These are phyloP conservation scores for Amesomyces nigricolor DNA, from an alignment of 2,329 filamentous ascomycete genomes.

Conservation along the genomic window DNA sequence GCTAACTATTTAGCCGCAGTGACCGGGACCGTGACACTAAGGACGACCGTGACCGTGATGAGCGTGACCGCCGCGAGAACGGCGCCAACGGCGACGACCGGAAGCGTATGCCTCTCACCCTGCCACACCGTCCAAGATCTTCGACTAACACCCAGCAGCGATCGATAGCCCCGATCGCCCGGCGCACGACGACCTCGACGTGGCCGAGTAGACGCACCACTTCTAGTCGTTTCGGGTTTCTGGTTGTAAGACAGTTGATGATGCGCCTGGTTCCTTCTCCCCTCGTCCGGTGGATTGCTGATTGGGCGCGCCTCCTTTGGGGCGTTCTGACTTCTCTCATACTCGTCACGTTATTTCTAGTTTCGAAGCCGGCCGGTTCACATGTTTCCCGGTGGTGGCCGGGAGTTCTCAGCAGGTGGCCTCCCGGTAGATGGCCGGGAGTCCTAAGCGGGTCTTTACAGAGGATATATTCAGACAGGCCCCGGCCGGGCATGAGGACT, in stretches of 20 bases:
- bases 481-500: not conserved
- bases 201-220: slow-evolving; percentile 60
- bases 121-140: slow-evolving; percentile 30
- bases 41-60: slow-evolving; percentile 57
- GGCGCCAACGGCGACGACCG: slow-evolving; percentile 80
- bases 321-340: slow-evolving; percentile 16
- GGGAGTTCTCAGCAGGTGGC: not conserved
- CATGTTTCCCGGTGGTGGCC: not conserved
- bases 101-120: slow-evolving; percentile 59
- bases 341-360: slow-evolving; percentile 17
- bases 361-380: slow-evolving; percentile 17
- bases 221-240: slow-evolving; percentile 1
- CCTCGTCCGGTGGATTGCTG: slow-evolving; percentile 21
- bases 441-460: not conserved
- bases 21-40: slow-evolving; percentile 41
- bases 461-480: too few relatives aligned
- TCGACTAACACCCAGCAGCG: slow-evolving; percentile 34
- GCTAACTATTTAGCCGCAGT: slow-evolving; percentile 23
- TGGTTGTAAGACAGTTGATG: slow-evolving; percentile 26
- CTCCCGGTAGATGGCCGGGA: not conserved
- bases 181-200: slow-evolving; percentile 90
- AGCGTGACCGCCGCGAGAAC: slow-evolving; percentile 69
- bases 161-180: slow-evolving; percentile 75
- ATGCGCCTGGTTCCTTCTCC: slow-evolving; percentile 17
- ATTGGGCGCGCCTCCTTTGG: slow-evolving; percentile 13